These are phyloP conservation scores for Solanum medicagineum DNA, from an alignment of 257 asterid species.

Conservation along the genomic window DNA sequence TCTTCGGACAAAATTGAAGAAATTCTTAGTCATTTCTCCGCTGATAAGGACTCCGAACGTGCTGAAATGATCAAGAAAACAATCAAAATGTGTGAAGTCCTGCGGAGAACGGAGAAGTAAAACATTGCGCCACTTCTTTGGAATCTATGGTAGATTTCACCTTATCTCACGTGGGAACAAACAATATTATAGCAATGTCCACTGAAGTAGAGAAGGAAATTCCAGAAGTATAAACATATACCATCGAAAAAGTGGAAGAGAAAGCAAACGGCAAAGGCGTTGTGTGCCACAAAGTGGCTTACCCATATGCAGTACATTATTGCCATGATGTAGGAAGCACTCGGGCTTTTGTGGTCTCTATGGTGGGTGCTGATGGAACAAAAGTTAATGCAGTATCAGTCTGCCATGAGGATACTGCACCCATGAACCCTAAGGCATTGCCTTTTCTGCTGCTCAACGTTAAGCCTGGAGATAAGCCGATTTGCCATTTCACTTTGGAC, in stretches of 20 bases:
- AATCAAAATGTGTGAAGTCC: neutral
- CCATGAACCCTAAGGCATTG: no score
- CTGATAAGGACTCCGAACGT: neutral
- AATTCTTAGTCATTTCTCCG: neutral
- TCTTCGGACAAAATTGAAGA: slow-evolving; percentile 13
- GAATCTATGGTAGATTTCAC: neutral
- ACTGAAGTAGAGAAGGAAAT: no score
- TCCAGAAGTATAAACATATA: no score
- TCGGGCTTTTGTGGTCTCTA: neutral
- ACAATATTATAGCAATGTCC: neutral
- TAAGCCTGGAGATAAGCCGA: neutral
- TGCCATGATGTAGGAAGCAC: neutral
- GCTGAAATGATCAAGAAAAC: neutral
- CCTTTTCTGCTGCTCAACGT: no score
- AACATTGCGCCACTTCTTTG: neutral
- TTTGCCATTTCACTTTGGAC: neutral
- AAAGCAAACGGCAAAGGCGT: neutral
- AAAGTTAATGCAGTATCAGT: no score
- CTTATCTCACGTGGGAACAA: neutral
- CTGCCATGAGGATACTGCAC: no score
- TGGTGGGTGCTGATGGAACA: neutral
- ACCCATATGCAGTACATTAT: neutral
- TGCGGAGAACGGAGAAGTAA: neutral
- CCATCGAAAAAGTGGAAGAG: neutral
- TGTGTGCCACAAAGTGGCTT: neutral